Conservation (phyloP, 495 filamentous ascomycete genomes). For the Xanthoparmelia taractica region DNA sequence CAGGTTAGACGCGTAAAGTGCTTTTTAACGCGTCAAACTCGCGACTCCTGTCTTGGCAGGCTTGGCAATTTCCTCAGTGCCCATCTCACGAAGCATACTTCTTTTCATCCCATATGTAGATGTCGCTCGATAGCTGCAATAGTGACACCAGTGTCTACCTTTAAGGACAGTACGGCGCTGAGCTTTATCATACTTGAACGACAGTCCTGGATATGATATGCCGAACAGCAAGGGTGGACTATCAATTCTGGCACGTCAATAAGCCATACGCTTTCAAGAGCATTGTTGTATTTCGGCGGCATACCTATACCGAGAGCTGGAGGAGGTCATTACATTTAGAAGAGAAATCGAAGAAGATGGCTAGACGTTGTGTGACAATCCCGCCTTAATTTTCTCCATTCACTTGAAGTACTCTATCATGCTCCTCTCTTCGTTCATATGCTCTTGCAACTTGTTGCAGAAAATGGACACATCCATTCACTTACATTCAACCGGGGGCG, state of each 20-base stretch:
- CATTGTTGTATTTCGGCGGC: background rate
- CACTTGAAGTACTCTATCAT: background rate
- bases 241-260: background rate
- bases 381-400: background rate
- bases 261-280: background rate
- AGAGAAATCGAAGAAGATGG: background rate
- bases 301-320: background rate
- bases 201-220: background rate
- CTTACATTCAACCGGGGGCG: no score
- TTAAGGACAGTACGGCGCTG: background rate
- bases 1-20: background rate
- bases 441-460: background rate
- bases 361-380: background rate
- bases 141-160: background rate
- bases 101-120: background rate
- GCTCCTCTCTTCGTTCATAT: background rate
- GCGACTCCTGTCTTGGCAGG: background rate
- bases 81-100: background rate
- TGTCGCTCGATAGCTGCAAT: background rate
- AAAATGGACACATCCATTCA: background rate
- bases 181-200: background rate
- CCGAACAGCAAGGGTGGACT: background rate
- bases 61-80: background rate
- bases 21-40: background rate
- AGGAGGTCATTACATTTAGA: background rate